These are phyloP conservation scores for Candida glucosophila DNA, from an alignment of 1,139 yeast species.

Conservation along the genomic window DNA sequence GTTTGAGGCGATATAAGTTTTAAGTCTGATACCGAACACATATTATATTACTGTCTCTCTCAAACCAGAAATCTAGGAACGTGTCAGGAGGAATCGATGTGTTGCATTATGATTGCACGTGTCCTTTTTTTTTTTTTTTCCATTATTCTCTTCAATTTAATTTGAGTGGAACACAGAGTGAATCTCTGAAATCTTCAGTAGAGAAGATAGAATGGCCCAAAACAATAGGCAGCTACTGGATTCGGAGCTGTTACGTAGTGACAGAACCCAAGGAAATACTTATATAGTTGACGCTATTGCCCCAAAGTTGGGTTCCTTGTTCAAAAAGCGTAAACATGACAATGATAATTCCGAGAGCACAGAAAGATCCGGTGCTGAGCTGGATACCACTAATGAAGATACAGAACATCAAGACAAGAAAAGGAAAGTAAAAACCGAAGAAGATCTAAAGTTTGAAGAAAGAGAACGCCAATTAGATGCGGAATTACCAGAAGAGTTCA, in stretches of 20 bases:
- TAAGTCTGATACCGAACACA: conserved; percentile 21
- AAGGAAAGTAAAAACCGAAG: conserved; percentile 19
- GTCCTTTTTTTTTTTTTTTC: too few species aligned
- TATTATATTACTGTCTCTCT: conserved; percentile 1
- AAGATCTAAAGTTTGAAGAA: conserved; percentile 33
- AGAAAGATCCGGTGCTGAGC: conserved; percentile 9
- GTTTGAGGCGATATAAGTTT: conserved; percentile 37
- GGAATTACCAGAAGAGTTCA: conserved; percentile 51
- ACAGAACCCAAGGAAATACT: too few species aligned
- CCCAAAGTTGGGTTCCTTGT: conserved; percentile 30
- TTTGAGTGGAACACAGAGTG: too few species aligned
- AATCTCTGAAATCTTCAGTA: too few species aligned
- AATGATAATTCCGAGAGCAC: conserved; percentile 8
- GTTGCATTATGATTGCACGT: too few species aligned
- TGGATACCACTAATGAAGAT: conserved; percentile 11
- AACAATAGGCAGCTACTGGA: too few species aligned
- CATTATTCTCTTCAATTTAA: too few species aligned
- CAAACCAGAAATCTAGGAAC: too few species aligned
- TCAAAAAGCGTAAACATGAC: conserved; percentile 27
- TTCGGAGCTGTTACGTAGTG: too few species aligned
- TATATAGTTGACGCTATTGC: conserved; percentile 37
- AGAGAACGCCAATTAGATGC: conserved; percentile 49
- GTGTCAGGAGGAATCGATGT: too few species aligned
- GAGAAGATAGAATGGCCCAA: too few species aligned
- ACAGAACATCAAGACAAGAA: conserved; percentile 12